Conservation (phyloP, 2,329 filamentous ascomycete genomes). For the Polytolypa hystricis region DNA sequence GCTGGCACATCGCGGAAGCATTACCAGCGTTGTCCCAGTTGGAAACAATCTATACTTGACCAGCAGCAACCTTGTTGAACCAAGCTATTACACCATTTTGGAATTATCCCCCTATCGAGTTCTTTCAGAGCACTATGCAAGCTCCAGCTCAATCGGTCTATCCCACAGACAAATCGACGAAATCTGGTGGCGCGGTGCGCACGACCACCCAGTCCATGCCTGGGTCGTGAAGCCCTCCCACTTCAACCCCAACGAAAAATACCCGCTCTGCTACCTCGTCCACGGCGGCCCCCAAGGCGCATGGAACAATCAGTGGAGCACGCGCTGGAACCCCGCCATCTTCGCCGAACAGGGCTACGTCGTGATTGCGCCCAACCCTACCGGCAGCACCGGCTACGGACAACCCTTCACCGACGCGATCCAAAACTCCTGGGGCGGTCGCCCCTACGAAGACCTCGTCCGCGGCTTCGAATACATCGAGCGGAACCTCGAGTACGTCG, state of each 20-base stretch:
- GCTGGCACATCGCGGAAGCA: conserved; percentile 31
- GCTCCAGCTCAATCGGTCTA: conserved; percentile 30
- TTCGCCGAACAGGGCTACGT: conserved; percentile 53
- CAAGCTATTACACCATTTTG: conserved; percentile 32
- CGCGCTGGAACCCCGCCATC: conserved; percentile 43
- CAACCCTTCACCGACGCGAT: conserved; percentile 43
- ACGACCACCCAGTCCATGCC: conserved; percentile 33
- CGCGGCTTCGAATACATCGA: conserved; percentile 44
- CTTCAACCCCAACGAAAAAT: conserved; percentile 36
- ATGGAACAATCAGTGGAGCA: conserved; percentile 46
- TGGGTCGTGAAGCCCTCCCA: conserved; percentile 39
- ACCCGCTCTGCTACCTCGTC: conserved; percentile 44
- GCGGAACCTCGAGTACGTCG: conserved; percentile 40
- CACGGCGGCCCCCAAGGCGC: conserved; percentile 43
- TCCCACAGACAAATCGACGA: conserved; percentile 32
- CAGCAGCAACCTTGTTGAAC: conserved; percentile 35
- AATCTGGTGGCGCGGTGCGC: conserved; percentile 36
- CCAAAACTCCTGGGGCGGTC: conserved; percentile 42
- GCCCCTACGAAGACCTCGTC: conserved; percentile 45
- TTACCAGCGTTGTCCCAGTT: conserved; percentile 28
- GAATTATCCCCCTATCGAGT: conserved; percentile 22
- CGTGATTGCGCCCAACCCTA: conserved; percentile 49
- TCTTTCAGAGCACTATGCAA: conserved; percentile 13
- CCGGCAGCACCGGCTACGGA: conserved; percentile 48
- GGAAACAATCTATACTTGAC: conserved; percentile 30